phyloP scores from a whole-genome alignment of 805 yeast genomes.

The Schwanniomyces polymorphus region DNA sequence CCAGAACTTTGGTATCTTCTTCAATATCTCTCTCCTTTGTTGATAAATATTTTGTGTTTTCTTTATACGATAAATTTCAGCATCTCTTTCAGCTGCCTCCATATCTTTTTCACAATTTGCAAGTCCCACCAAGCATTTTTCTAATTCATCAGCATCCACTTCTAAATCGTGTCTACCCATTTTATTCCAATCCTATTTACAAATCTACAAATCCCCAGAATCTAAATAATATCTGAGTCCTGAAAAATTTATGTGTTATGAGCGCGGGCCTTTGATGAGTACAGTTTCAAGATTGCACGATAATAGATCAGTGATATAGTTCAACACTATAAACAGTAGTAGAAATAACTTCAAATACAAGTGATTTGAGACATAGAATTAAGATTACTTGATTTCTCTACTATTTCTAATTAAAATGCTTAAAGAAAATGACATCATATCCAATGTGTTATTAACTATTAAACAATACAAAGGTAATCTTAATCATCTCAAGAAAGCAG shows the following conservation, averaged over 20 bases:
- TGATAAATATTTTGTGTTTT: constrained; percentile 58
- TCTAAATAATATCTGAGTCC: background rate
- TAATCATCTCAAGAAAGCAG: constrained; percentile 22
- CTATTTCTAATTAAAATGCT: constrained; percentile 16
- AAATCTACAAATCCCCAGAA: too few species aligned
- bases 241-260: background rate
- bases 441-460: constrained; percentile 35
- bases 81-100: constrained; percentile 60
- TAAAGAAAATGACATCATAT: constrained; percentile 35
- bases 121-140: constrained; percentile 37
- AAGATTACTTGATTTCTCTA: too few species aligned
- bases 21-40: constrained; percentile 53
- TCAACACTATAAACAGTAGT: background rate
- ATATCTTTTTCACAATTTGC: constrained; percentile 60
- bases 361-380: too few species aligned
- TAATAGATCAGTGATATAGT: too few species aligned
- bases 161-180: background rate
- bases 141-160: constrained; percentile 15
- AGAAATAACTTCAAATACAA: too few species aligned
- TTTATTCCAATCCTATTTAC: too few species aligned
- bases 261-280: background rate
- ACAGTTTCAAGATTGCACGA: background rate
- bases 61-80: constrained; percentile 53
- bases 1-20: constrained; percentile 78
- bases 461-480: constrained; percentile 34